Percentiles rank a stretch among this genome's conserved stretches.
Evolutionary conservation across 148 eudicot species (phyloP).

Genomic region (Fallopia convolvulus): DNA sequence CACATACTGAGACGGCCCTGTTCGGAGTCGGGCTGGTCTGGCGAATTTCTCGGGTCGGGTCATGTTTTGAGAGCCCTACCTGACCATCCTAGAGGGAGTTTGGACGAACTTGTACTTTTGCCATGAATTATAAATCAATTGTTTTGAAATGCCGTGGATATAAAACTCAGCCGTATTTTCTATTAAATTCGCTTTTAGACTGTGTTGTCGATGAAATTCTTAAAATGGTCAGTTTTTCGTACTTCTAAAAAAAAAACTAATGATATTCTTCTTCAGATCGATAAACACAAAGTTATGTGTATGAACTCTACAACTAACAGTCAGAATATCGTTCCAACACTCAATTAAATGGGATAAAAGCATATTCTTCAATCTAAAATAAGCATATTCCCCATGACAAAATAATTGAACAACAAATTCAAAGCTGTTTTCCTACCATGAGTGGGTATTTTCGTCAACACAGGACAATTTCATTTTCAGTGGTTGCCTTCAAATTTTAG

Average conservation of each 20-base stretch:
- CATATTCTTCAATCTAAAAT: background rate
- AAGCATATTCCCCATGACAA: background rate
- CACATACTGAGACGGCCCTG: no score
- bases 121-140: no score
- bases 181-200: no score
- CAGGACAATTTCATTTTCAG: background rate
- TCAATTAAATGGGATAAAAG: background rate
- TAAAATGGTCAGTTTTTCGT: no score
- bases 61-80: no score
- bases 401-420: slow-evolving; percentile 1
- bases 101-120: no score
- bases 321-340: background rate
- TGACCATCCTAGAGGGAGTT: no score
- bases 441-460: background rate
- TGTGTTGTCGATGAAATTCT: no score
- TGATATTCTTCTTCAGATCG: background rate
- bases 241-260: background rate
- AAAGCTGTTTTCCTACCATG: background rate
- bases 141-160: no score
- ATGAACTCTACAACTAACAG: background rate
- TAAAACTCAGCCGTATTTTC: no score
- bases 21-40: no score
- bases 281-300: background rate
- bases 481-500: background rate
- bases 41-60: no score